Evolutionary conservation across 495 filamentous ascomycete species (phyloP).

Genomic region (Echria macrotheca): DNA sequence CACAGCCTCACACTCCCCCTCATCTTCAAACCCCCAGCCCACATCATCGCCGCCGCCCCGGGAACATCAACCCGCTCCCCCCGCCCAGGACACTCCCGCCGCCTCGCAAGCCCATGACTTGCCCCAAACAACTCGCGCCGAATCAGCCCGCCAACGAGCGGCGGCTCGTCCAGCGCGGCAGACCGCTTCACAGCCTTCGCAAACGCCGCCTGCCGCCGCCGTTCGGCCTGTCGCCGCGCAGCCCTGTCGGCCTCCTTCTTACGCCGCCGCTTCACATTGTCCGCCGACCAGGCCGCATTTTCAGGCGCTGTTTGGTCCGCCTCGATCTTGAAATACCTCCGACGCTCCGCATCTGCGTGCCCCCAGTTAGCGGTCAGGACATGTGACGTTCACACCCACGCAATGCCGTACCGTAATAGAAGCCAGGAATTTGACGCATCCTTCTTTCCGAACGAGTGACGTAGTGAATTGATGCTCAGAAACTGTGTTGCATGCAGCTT

Average conservation of each 20-base stretch:
- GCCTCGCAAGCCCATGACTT: slow-evolving; percentile 8
- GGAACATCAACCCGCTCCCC: neutral
- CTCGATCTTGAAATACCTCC: slow-evolving; percentile 47
- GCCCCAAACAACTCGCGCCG: too few species aligned
- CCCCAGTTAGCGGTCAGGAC: neutral
- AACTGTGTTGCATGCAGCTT: neutral
- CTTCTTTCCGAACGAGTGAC: too few species aligned
- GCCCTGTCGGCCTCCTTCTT: slow-evolving; percentile 12
- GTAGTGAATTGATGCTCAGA: too few species aligned
- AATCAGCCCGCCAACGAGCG: too few species aligned
- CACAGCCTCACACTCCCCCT: slow-evolving; percentile 16
- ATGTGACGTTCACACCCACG: too few species aligned
- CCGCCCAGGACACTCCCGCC: slow-evolving; percentile 10
- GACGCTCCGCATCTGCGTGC: slow-evolving; percentile 33
- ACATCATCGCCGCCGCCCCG: too few species aligned
- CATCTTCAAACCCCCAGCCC: slow-evolving; percentile 17
- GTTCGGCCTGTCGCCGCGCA: too few species aligned
- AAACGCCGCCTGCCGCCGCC: too few species aligned
- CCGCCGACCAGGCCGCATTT: slow-evolving; percentile 29
- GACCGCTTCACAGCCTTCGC: too few species aligned
- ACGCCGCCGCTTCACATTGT: slow-evolving; percentile 36
- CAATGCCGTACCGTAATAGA: slow-evolving; percentile 44
- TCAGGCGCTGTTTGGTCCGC: slow-evolving; percentile 25
- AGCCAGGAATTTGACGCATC: slow-evolving; percentile 30
- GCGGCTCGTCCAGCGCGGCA: too few species aligned